These are phyloP conservation scores for Fusarium buharicum DNA, from an alignment of 2,329 filamentous ascomycete genomes.

Conservation along the genomic window DNA sequence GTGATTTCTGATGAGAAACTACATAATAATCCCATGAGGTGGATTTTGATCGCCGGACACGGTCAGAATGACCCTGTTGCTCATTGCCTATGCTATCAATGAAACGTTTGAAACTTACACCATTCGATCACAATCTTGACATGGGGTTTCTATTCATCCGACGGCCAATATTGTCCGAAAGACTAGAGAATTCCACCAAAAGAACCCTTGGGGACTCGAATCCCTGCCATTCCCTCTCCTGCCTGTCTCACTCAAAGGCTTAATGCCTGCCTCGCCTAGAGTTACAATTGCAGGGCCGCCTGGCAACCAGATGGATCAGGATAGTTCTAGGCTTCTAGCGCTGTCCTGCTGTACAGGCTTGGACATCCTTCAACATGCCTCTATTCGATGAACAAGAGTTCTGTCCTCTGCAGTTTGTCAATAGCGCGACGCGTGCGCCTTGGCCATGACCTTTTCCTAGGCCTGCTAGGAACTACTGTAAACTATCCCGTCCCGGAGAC, in stretches of 20 bases:
- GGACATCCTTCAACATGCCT: slow-evolving; percentile 12
- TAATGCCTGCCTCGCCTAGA: background rate
- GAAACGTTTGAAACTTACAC: background rate
- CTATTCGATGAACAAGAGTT: slow-evolving; percentile 16
- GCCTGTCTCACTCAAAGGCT: slow-evolving; percentile 31
- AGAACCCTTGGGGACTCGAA: slow-evolving; percentile 29
- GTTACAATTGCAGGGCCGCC: slow-evolving; percentile 2
- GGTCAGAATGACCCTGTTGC: slow-evolving; percentile 8
- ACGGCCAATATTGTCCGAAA: slow-evolving; percentile 14
- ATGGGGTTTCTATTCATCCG: slow-evolving; percentile 17
- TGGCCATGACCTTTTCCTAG: background rate
- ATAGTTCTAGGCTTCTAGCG: background rate
- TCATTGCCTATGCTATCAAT: background rate
- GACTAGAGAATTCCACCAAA: slow-evolving; percentile 20
- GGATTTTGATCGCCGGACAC: slow-evolving; percentile 16
- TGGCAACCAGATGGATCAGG: slow-evolving; percentile 2
- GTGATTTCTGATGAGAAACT: slow-evolving; percentile 8
- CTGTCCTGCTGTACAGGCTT: background rate
- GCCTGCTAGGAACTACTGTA: background rate
- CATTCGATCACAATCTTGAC: slow-evolving; percentile 8
- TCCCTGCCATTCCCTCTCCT: slow-evolving; percentile 15
- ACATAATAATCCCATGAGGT: background rate
- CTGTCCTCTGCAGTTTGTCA: slow-evolving; percentile 13
- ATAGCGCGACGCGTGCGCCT: slow-evolving; percentile 35
- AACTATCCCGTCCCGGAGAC: slow-evolving; percentile 12